phyloP scores from a whole-genome alignment of 129 eudicot genomes.

The Flaveria bidentis region DNA sequence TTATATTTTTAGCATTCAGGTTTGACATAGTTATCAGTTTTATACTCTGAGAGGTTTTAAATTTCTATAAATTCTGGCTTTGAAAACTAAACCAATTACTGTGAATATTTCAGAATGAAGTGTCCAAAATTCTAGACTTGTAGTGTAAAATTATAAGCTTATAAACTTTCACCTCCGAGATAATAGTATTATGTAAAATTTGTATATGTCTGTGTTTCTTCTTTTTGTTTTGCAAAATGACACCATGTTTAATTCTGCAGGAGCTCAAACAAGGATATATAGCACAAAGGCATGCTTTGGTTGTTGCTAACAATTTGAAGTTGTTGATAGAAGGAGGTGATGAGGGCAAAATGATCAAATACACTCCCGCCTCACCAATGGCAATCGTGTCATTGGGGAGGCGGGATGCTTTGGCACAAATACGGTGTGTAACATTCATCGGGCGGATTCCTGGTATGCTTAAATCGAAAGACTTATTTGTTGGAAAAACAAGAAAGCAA shows the following conservation, averaged over 20 bases:
- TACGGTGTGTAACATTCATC: conserved; percentile 42
- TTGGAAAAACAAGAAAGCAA: conserved; percentile 62
- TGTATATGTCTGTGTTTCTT: too few relatives aligned
- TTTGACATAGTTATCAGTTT: too few relatives aligned
- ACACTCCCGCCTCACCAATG: conserved; percentile 52
- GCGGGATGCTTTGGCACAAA: conserved; percentile 52
- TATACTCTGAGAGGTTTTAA: too few relatives aligned
- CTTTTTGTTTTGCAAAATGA: background rate
- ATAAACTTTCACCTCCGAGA: too few relatives aligned
- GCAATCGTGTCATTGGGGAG: conserved; percentile 69
- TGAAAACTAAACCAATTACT: too few relatives aligned
- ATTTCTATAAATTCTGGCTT: too few relatives aligned
- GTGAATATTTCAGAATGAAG: too few relatives aligned
- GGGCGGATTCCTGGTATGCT: conserved; percentile 72
- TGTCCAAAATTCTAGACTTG: too few relatives aligned
- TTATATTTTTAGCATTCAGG: too few relatives aligned
- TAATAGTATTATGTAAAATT: too few relatives aligned
- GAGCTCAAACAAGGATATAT: conserved; percentile 76
- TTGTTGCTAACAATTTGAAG: conserved; percentile 57
- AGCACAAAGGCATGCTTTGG: conserved; percentile 59
- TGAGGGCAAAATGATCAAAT: conserved; percentile 39
- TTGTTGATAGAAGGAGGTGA: conserved; percentile 41
- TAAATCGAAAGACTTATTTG: conserved; percentile 75
- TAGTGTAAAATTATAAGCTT: too few relatives aligned
- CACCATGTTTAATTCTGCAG: conserved; percentile 31